Base-by-base conservation (phyloP, 1,284 basidiomycete genomes). In the Marasmius oreades region DNA sequence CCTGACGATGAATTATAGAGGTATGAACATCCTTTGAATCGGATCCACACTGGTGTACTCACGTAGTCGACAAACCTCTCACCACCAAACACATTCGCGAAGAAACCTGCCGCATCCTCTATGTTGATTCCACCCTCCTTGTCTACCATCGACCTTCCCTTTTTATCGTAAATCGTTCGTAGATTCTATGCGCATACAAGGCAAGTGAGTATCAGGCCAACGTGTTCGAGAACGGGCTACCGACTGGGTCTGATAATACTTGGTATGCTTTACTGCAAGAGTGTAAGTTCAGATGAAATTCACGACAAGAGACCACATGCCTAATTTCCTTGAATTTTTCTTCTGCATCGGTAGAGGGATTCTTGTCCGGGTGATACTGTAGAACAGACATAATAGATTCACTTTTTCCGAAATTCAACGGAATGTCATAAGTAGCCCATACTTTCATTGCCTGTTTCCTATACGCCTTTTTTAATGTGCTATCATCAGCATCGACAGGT, bases 361-460 rank as follows among this genome's bases (percentile, higher is more conserved):
- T 97, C 81, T 95, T 95, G 76, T 97, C 94, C 10, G 94, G 93
- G 69, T 95, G 93, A 69, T 88, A 95, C 91, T 94, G 31, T 36
- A 43, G 26, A 42, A 7, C 24, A 23, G 22, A n/a, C 37, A 12
- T 6, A 20, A 18, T 22, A 23, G 39, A 16, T 28, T 26, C n/a
- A 39, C n/a, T n/a, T 36, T 6, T 10, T n/a, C 47, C n/a, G 11
- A 10, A 53, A 34, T 22, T 24, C 12, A 24, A n/a, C n/a, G n/a
- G 34, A 20, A 31, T 58, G 14, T 36, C 16, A 31, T 31, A 4
- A 14, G 28, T 20, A 20, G 36, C 45, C 59, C 61, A 65, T 57
- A 93, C 93, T 80, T 92, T 92, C 81, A 98, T 95, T 22, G 96
- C 95, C 61, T 91, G 88, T 72, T 92, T 97, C 62, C 96, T 81